Evolutionary conservation across 2,329 filamentous ascomycete genomes (phyloP).

Genomic region (Gaeumannomyces sp.): DNA sequence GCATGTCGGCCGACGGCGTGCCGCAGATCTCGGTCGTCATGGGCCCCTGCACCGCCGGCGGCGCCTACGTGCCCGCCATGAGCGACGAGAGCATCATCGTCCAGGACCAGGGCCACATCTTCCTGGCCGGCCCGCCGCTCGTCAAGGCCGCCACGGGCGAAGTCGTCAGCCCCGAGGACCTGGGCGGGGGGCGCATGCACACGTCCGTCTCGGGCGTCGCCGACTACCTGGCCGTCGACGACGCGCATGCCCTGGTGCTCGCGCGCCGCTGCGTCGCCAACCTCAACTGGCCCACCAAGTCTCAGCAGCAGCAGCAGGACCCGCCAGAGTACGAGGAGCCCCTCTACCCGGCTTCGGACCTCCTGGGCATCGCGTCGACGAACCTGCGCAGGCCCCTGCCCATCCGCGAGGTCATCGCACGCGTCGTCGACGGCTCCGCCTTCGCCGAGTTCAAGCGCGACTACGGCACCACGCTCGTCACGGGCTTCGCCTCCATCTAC

Average conservation of each 20-base stretch:
- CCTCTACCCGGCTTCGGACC: conserved; percentile 70
- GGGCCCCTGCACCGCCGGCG: conserved; percentile 93
- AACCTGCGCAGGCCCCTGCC: conserved; percentile 82
- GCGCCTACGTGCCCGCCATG: conserved; percentile 95
- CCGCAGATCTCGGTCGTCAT: conserved; percentile 94
- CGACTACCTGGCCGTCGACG: conserved; percentile 90
- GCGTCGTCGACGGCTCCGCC: conserved; percentile 83
- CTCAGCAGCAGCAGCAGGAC: conserved; percentile 21
- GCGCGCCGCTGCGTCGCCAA: conserved; percentile 80
- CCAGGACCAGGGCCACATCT: conserved; percentile 92
- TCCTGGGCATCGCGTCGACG: conserved; percentile 82
- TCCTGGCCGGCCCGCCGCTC: conserved; percentile 86
- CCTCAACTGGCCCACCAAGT: conserved; percentile 68
- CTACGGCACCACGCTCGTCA: conserved; percentile 85
- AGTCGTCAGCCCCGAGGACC: conserved; percentile 80
- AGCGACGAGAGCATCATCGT: conserved; percentile 90
- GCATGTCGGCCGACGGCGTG: conserved; percentile 83
- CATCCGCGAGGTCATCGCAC: conserved; percentile 84
- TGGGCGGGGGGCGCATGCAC: conserved; percentile 86
- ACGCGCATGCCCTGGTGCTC: conserved; percentile 83
- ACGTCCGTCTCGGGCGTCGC: conserved; percentile 87
- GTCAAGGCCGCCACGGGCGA: conserved; percentile 96
- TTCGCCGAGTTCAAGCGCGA: conserved; percentile 93
- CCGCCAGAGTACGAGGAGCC: conserved; percentile 59
- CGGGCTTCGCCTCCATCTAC: conserved; percentile 85